Evolutionary conservation across 371 early-diverging fungal species (phyloP), one percentile per base, ranked within the genome.

Genomic region (Actinomortierella wolfii): DNA sequence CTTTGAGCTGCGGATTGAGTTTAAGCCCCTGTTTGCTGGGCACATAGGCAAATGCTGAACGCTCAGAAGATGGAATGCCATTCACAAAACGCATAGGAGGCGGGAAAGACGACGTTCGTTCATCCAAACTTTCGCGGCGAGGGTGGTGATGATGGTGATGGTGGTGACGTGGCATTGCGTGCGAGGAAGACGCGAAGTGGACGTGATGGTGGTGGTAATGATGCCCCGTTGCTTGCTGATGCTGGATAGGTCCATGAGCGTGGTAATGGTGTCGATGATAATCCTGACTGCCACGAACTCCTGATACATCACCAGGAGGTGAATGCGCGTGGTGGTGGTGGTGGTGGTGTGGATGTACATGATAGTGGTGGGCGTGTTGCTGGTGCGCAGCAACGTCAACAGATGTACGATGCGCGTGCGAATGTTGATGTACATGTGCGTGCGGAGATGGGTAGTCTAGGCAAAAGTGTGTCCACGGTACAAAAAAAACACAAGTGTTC

Each of bases 1-100:
- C 74, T 42, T 73, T 73, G 42, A 73, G 29, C 20, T 53, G 59
- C 2, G 74, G 74, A 28, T 67, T 67, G 43, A 73, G 67, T 24
- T 60, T 65, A 34, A 73, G 67, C 7, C 74, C 74, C 5, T 63
- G 53, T 0, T 67, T 55, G 23, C 34, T 55, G 44, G 74, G 74
- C 13, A 67, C 20, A 51, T 73, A 73, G 25, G 67, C 54, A 57
- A 73, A 73, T 6, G 74, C 74, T 43, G 74, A 63, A 18, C 51
- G 20, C 15, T 5, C 26, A 5, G 63, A 43, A 11, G 65, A 29
- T 11, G 34, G 34, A 34, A 34, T 34, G 7, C 34, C 34, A 34
- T 34, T 34, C 7, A 34, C 34, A 34, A 6, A 34, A 11, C 34
- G 34, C 34, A 34, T 34, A 11, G 34, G 34, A 4, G 34, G 34